Evolutionary conservation across 139 green algal species (phyloP), one percentile per base, ranked within the genome.

Genomic region (Haematococcus lacustris): DNA sequence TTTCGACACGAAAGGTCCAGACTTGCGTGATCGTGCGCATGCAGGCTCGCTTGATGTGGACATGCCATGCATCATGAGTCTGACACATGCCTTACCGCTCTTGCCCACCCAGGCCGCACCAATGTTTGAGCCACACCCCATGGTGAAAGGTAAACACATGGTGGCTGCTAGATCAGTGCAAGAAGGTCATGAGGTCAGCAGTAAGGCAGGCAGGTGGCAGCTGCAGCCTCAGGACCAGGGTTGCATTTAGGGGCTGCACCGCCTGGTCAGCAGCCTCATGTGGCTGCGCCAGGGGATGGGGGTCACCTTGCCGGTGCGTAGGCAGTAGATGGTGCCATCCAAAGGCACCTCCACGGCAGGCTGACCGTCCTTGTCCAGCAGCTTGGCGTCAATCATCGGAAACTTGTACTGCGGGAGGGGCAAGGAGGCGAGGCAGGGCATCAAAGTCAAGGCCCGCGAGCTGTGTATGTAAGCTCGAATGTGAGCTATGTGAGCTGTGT

Each of bases 311-410:
- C 88, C 88, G 1, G 84, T 91, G 1, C 73, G 73, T 1, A 93
- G 78, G 60, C 90, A 85, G 64, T 93, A 93, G 28, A 84, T 53
- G 25, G 88, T 93, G 17, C 88, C 88, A 62, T 93, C 88, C 59
- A 93, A 77, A 28, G 83, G 76, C 30, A 79, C 72, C 70, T 89
- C 80, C n/a, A 91, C 82, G 62, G 83, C 79, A 47, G 85, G 80
- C 30, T 51, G n/a, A 7, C 59, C 59, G 4, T 66, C 30, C 3
- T 4, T 13, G 63, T 7, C 63, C 35, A 69, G 34, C 6, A 69
- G 2, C 34, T 50, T 51, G 35, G 63, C 63, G 38, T 69, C 63
- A 32, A 69, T 26, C 63, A 69, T 17, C 2, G 63, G 63, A 37
- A 51, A 69, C 63, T 69, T 33, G 63, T 69, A 69, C 63, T 66